Evolutionary conservation across 768 basidiomycete genomes (phyloP), one percentile per base, ranked within the genome.

Genomic region (Pulveroboletus sp.): DNA sequence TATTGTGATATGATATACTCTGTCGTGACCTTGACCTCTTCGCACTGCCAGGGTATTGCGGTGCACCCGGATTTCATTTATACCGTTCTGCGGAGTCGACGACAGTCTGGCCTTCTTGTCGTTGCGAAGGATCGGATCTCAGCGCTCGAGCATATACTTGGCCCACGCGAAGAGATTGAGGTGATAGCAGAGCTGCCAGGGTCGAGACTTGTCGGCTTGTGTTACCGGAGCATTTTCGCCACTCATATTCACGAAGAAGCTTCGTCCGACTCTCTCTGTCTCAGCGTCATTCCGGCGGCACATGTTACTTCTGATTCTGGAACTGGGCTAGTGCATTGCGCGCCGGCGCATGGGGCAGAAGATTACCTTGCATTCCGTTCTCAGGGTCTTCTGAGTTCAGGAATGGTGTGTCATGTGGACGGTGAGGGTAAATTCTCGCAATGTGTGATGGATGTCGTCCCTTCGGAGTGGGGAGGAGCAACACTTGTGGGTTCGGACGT

Each of bases 251-350:
- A 5, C n/a, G 19, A 22, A 8, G 44, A 45, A 29, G 17, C 24
- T 19, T 30, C 14, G 9, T 17, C 39, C 36, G 17, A 34, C 31
- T 26, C 30, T 49, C 32, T 44, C 13, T 23, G 31, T 16, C 67
- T 76, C n/a, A 64, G 67, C 32, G 66, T 96, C 39, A 77, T 95
- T 32, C 63, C 79, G 2, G 83, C 90, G 1, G 67, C 75, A 0
- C 87, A 95, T 62, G 95, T 98, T 14, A 91, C 86, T 1, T 68
- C 86, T 0, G 79, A 84, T 16, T 87, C 93, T n/a, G 95, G 95
- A 6, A 96, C 94, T 2, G 94, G 95, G 29, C 78, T 97, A 12
- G 95, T 99, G 1, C 95, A 98, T 61, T 90, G 87, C 56, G 94
- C 95, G 1, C 94, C 95, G 12, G 93, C 91, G 1, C 95, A 98